A percentile compares a stretch with the other conserved stretches of the same genome.
Conservation (phyloP, 2,329 filamentous ascomycete genomes). For the Penicillium rolfsii region DNA sequence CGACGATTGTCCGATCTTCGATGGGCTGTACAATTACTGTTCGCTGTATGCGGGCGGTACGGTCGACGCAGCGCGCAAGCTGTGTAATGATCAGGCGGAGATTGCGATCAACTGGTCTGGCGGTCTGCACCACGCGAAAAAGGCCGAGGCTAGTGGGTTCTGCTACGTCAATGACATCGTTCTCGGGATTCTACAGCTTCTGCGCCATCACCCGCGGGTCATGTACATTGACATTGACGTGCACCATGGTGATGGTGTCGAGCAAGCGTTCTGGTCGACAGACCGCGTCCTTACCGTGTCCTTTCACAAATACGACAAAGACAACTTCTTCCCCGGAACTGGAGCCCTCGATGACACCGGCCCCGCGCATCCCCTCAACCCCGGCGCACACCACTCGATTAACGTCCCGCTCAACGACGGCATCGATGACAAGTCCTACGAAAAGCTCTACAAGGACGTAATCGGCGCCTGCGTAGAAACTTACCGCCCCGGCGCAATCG, state of each 20-base stretch:
- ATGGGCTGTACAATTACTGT: constrained; percentile 93
- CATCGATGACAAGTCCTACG: constrained; percentile 88
- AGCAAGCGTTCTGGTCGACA: constrained; percentile 87
- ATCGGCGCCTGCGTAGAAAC: constrained; percentile 76
- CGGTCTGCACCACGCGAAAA: constrained; percentile 94
- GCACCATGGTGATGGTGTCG: constrained; percentile 87
- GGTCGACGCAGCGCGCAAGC: constrained; percentile 85
- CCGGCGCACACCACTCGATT: constrained; percentile 84
- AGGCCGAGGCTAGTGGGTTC: constrained; percentile 89
- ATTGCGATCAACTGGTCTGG: constrained; percentile 98
- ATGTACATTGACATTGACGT: constrained; percentile 95
- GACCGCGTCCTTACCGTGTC: constrained; percentile 90
- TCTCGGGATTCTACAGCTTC: constrained; percentile 83
- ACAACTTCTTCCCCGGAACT: constrained; percentile 85
- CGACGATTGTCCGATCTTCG: constrained; percentile 94
- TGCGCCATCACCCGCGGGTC: constrained; percentile 80
- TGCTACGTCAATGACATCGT: constrained; percentile 99
- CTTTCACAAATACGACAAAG: constrained; percentile 93
- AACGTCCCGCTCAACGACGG: constrained; percentile 91
- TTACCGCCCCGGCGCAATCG: constrained; percentile 88
- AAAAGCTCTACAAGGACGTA: constrained; percentile 78
- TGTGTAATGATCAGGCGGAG: constrained; percentile 83
- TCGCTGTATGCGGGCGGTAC: constrained; percentile 90
- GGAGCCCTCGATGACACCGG: constrained; percentile 86
- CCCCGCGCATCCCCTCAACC: constrained; percentile 78